Percentiles rank a stretch among this genome's conserved stretches.
Evolutionary conservation across 352 stramenopile genomes (phyloP).

Genomic region (Pythium utonaiense): DNA sequence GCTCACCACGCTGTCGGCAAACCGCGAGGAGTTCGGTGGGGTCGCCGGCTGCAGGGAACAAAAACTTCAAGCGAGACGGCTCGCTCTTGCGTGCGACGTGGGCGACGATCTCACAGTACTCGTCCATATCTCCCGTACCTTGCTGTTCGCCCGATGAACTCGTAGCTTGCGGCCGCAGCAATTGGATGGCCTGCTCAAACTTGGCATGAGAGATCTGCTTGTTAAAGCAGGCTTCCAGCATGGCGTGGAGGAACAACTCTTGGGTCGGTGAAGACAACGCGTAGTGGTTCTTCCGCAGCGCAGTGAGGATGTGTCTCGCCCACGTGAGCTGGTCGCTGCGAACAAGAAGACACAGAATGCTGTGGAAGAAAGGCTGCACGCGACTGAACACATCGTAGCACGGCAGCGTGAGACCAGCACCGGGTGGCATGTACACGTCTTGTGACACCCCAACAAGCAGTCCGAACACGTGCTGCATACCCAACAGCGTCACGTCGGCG

Average conservation of each 20-base stretch:
- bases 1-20: slow-evolving; percentile 61
- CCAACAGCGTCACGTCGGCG: slow-evolving; percentile 66
- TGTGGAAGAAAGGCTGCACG: slow-evolving; percentile 82
- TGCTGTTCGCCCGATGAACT: background rate
- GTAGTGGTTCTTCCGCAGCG: slow-evolving; percentile 45
- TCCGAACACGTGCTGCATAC: slow-evolving; percentile 59
- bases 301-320: slow-evolving; percentile 43
- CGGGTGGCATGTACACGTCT: slow-evolving; percentile 75
- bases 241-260: slow-evolving; percentile 78
- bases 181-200: slow-evolving; percentile 41
- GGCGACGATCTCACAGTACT: slow-evolving; percentile 84
- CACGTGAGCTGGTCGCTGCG: slow-evolving; percentile 58
- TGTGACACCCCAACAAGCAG: slow-evolving; percentile 75
- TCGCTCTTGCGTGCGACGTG: slow-evolving; percentile 84
- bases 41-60: slow-evolving; percentile 71
- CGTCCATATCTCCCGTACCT: slow-evolving; percentile 45
- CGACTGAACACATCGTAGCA: slow-evolving; percentile 77
- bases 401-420: slow-evolving; percentile 32
- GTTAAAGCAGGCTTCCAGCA: slow-evolving; percentile 65
- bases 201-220: slow-evolving; percentile 38
- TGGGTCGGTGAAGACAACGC: slow-evolving; percentile 66
- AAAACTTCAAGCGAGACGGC: slow-evolving; percentile 58
- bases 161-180: slow-evolving; percentile 35
- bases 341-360: slow-evolving; percentile 62
- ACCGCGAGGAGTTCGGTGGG: slow-evolving; percentile 57